Base-by-base conservation (phyloP, 2,329 filamentous ascomycete genomes). In the Hortaea sp. region DNA sequence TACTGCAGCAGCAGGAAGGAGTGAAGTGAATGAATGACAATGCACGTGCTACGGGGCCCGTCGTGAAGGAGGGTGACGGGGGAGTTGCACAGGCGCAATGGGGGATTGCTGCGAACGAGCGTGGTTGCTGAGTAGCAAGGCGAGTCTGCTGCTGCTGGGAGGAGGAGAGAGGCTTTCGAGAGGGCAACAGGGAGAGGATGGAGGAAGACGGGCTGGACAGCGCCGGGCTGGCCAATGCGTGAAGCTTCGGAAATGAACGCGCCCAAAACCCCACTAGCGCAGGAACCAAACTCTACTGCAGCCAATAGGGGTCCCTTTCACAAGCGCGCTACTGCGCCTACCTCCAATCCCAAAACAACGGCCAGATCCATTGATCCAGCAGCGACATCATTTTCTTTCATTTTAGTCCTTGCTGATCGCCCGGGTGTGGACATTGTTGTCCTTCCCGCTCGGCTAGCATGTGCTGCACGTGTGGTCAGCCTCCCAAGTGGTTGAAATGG, bases 1-100 rank as follows among this genome's bases (percentile, higher is more conserved):
- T 20, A 20, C 20, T 20, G 20, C 20, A 20, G 20, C 39, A 45
- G 41, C 41, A 46, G 42, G 35, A 31, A 30, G 30, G 34, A 40
- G 34, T 41, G 38, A 39, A 52, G 39, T 27, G 43, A 53, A 54
- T 27, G 51, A 54, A 39, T 39, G 51, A 46, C 43, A 31, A 44
- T 45, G 48, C 45, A 11, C 29, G 42, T 28, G 28, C 34, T 29
- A 29, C 27, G 38, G 47, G 47, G 49, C 51, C 48, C 47, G 45
- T 49, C 51, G 41, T 52, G 43, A 55, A 50, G 41, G 51, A 55
- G 51, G 51, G 51, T 45, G 47, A 48, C 45, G 49, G 47, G 51
- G 42, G 10, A 39, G 9, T 13, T 39, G 37, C 37, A 39, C 37
- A 39, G 37, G 11, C 37, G 37, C 37, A 7, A 27, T 39, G 20